phyloP scores from a whole-genome alignment of 202 grass and related monocot species.

The Miscanthus sacchariflorus region DNA sequence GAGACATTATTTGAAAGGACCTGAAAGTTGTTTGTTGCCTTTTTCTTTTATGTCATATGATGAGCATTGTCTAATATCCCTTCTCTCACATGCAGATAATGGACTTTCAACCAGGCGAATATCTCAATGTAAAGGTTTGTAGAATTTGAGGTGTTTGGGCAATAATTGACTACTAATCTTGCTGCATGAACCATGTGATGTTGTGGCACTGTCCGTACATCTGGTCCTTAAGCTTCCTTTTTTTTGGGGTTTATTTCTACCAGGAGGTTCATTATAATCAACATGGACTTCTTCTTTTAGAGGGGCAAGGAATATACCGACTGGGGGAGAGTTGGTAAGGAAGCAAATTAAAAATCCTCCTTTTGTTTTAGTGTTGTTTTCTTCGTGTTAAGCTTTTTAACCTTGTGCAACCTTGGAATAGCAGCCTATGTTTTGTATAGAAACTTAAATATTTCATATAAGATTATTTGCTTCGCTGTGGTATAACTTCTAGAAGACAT shows the following conservation, averaged over 20 bases:
- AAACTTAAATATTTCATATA: constrained; percentile 10
- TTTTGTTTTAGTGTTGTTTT: constrained; percentile 13
- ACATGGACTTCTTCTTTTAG: constrained; percentile 89
- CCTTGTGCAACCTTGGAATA: constrained; percentile 26
- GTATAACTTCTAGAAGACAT: constrained; percentile 27
- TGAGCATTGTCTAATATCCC: constrained; percentile 36
- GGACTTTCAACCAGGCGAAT: constrained; percentile 99
- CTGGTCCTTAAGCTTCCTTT: constrained; percentile 20
- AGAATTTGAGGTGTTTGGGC: constrained; percentile 32
- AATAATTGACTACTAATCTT: neutral
- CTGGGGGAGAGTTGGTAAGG: constrained; percentile 88
- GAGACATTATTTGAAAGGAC: neutral
- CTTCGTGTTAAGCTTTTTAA: constrained; percentile 9
- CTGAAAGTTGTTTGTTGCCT: neutral
- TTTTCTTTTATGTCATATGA: constrained; percentile 23
- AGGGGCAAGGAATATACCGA: constrained; percentile 95
- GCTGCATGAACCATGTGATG: neutral
- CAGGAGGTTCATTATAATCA: constrained; percentile 99
- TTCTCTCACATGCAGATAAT: constrained; percentile 72
- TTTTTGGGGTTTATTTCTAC: constrained; percentile 44
- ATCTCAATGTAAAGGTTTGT: constrained; percentile 97
- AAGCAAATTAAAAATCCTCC: constrained; percentile 19
- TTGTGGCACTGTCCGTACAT: constrained; percentile 20
- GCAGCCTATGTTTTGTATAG: neutral
- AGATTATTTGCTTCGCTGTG: neutral